Evolutionary conservation across 2,329 filamentous ascomycete genomes (phyloP).

Genomic region (Arthroderma sp.): DNA sequence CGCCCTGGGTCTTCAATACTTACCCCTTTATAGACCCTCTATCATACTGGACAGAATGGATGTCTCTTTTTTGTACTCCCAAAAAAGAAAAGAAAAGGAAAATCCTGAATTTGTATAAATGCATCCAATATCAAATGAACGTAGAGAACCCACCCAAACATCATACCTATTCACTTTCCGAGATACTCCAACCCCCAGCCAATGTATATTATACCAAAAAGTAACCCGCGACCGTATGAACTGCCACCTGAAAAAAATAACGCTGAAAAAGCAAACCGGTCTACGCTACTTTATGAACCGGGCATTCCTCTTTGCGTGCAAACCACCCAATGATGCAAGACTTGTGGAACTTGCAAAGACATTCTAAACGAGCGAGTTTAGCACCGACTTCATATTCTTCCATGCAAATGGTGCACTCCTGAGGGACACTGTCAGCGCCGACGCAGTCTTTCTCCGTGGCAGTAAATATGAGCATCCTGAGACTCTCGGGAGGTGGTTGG

Average conservation of each 20-base stretch:
- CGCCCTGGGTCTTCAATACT: too few relatives aligned
- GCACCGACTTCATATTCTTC: slow-evolving; percentile 51
- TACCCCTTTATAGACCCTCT: too few relatives aligned
- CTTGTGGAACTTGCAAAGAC: slow-evolving; percentile 52
- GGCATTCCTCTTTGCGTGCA: slow-evolving; percentile 45
- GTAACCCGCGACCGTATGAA: too few relatives aligned
- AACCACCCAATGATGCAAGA: slow-evolving; percentile 50
- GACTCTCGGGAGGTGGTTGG: slow-evolving; percentile 3
- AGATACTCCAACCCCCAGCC: too few relatives aligned
- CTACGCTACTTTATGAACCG: slow-evolving; percentile 40
- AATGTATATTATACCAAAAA: too few relatives aligned
- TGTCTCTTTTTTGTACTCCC: too few relatives aligned
- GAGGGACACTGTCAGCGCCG: slow-evolving; percentile 37
- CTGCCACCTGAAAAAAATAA: neutral
- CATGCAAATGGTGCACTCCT: slow-evolving; percentile 52
- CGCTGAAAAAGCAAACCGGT: neutral
- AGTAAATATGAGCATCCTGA: slow-evolving; percentile 35
- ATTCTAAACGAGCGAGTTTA: slow-evolving; percentile 47
- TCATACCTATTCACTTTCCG: too few relatives aligned
- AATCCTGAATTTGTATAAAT: too few relatives aligned
- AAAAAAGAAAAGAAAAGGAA: too few relatives aligned
- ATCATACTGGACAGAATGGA: too few relatives aligned
- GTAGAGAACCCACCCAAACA: too few relatives aligned
- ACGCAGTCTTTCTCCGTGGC: slow-evolving; percentile 53
- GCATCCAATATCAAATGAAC: too few relatives aligned